A percentile compares a stretch with the other conserved stretches of the same genome.
phyloP scores from a whole-genome alignment of 495 filamentous ascomycete species.

The Thermochaetoides thermophila region DNA sequence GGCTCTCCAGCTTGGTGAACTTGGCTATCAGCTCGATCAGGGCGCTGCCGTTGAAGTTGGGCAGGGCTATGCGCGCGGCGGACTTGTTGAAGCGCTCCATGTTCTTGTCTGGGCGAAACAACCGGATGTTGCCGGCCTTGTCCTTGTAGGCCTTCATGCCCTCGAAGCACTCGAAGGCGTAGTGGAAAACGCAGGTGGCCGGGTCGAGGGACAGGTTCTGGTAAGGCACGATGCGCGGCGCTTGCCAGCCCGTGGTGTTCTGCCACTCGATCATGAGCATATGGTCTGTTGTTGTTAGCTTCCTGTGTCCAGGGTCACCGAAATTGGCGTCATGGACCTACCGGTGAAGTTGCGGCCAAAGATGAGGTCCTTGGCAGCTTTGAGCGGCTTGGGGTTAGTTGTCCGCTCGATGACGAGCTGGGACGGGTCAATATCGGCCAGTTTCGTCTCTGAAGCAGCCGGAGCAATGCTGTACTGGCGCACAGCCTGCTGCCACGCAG shows the following conservation, averaged over 20 bases:
- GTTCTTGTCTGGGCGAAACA: constrained; percentile 95
- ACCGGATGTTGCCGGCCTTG: constrained; percentile 50
- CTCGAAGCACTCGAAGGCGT: constrained; percentile 93
- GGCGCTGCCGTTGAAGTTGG: constrained; percentile 55
- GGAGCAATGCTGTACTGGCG: constrained; percentile 45
- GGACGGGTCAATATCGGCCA: constrained; percentile 51
- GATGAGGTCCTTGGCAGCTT: constrained; percentile 61
- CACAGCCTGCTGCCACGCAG: too few species aligned
- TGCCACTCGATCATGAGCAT: constrained; percentile 97
- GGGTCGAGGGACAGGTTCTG: constrained; percentile 94
- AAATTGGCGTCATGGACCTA: too few species aligned
- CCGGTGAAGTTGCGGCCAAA: constrained; percentile 85
- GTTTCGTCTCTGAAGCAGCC: constrained; percentile 35
- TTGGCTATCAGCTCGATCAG: constrained; percentile 67
- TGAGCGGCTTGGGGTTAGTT: constrained; percentile 55
- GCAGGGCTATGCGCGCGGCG: constrained; percentile 76
- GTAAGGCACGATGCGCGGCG: constrained; percentile 75
- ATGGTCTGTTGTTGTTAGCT: too few species aligned
- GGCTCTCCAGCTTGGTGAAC: constrained; percentile 64
- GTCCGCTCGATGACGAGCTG: constrained; percentile 62
- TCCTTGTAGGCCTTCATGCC: constrained; percentile 98
- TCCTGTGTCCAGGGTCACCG: too few species aligned
- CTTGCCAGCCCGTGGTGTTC: constrained; percentile 55
- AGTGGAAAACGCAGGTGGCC: constrained; percentile 94
- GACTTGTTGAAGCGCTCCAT: constrained; percentile 89